Evolutionary conservation across 106 monocot species (phyloP).

Genomic region (Alisma plantagoaquatica): DNA sequence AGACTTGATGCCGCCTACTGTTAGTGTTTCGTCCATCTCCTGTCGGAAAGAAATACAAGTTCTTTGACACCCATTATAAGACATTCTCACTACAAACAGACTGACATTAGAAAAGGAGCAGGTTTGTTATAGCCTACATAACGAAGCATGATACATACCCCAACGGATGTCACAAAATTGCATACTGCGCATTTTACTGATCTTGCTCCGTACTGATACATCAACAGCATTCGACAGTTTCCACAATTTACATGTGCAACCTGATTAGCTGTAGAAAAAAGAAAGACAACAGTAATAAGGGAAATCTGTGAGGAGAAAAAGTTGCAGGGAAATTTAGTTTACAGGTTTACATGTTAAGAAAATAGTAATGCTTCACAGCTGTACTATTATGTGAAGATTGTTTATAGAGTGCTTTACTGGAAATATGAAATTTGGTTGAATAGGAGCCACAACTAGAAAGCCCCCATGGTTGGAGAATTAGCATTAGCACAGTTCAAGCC

Average conservation of each 20-base stretch:
- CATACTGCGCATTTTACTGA: conserved; percentile 97
- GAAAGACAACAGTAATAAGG: too few relatives aligned
- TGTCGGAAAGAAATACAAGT: neutral
- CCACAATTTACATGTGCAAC: conserved; percentile 94
- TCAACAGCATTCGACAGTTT: conserved; percentile 83
- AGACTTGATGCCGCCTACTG: too few relatives aligned
- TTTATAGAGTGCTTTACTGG: too few relatives aligned
- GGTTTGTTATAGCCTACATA: neutral
- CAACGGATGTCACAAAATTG: conserved; percentile 86
- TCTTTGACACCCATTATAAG: neutral
- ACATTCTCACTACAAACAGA: neutral
- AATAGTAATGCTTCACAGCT: too few relatives aligned
- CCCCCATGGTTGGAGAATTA: too few relatives aligned
- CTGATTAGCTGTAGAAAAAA: conserved; percentile 70
- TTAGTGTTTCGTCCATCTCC: neutral
- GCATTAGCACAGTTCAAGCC: too few relatives aligned
- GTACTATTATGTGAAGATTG: too few relatives aligned
- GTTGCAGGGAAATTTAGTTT: too few relatives aligned
- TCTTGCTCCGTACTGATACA: conserved; percentile 97
- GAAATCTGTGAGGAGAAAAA: too few relatives aligned
- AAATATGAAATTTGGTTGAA: too few relatives aligned
- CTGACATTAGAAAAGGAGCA: neutral
- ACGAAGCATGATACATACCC: conserved; percentile 30
- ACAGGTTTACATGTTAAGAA: too few relatives aligned
- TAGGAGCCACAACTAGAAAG: too few relatives aligned